Conservation (phyloP, 2,329 filamentous ascomycete species). For the Ophiocordyceps australis region DNA sequence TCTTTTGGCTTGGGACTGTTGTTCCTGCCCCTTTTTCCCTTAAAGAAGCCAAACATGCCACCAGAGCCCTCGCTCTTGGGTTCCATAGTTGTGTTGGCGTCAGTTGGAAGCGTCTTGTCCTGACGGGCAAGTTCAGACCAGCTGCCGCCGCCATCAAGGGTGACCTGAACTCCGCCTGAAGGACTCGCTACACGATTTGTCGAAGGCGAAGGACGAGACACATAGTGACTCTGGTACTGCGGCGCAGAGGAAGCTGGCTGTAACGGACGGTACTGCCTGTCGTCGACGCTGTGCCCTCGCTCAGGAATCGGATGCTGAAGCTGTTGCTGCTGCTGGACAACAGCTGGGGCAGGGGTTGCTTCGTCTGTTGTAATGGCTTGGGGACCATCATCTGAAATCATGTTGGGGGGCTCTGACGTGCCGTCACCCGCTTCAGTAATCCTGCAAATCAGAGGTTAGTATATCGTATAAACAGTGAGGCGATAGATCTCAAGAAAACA, state of each 20-base stretch:
- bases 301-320: conserved; percentile 4
- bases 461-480: not conserved
- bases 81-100: conserved; percentile 37
- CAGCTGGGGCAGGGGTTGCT: conserved; percentile 19
- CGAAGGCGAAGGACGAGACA: conserved; percentile 28
- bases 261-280: conserved; percentile 7
- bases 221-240: conserved; percentile 28
- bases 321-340: conserved; percentile 1
- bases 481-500: conserved; percentile 7
- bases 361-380: conserved; percentile 35
- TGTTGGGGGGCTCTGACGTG: conserved; percentile 4
- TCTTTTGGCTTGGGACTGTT: conserved; percentile 91
- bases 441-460: conserved; percentile 11
- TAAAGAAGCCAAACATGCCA: conserved; percentile 81
- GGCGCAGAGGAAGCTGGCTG: conserved; percentile 19
- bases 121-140: conserved; percentile 85
- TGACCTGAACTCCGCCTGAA: conserved; percentile 75
- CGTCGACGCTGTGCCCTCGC: conserved; percentile 6
- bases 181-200: conserved; percentile 57
- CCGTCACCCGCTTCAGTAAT: conserved; percentile 14
- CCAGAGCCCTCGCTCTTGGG: conserved; percentile 41
- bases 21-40: conserved; percentile 73
- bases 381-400: conserved; percentile 7
- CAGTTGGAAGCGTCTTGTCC: conserved; percentile 54
- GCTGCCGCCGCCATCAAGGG: conserved; percentile 72